Evolutionary conservation across 768 basidiomycete genomes (phyloP), one percentile per base, ranked within the genome.

Genomic region (Termitomyces sp.): DNA sequence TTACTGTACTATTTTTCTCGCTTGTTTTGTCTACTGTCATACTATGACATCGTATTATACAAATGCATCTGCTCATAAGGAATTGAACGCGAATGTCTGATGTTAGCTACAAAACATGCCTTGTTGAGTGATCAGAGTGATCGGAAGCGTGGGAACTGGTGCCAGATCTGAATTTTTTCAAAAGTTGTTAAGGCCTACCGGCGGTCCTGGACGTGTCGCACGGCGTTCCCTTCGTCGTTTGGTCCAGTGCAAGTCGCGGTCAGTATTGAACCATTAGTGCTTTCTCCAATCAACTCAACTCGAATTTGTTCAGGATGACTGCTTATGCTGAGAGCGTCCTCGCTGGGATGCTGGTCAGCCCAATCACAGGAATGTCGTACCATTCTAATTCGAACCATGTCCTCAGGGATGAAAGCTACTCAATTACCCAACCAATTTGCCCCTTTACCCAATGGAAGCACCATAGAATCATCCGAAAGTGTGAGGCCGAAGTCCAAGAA

Each of bases 271-370:
- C 45, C 52, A 54, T 33, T 14, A 51, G 47, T 55, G 52, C 45
- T 10, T 46, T 47, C 9, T 44, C 7, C 43, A 30, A 45, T 10
- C 35, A 55, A 14, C 43, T 62, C 20, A 51, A 16, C 32, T 47
- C 43, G 35, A n/a, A 47, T 63, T 56, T 13, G 2, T 38, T 32
- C 66, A 89, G 87, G 80, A 89, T 90, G 88, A 86, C 79, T 86
- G 83, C 76, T 85, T 81, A 92, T 91, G 89, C 82, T 89, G 74
- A 84, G 84, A 84, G 87, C 82, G 83, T 87, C 86, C 82, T 85
- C 82, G 78, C 80, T 79, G 81, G 85, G 84, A 71, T 76, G 72
- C 69, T 67, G 66, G 62, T 65, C 66, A 62, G 60, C 68, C 61
- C 67, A 56, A 63, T 65, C 63, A 63, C 61, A 59, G 63, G 65